phyloP scores from a whole-genome alignment of 2,329 filamentous ascomycete species.

The Pyrenophora graminea region DNA sequence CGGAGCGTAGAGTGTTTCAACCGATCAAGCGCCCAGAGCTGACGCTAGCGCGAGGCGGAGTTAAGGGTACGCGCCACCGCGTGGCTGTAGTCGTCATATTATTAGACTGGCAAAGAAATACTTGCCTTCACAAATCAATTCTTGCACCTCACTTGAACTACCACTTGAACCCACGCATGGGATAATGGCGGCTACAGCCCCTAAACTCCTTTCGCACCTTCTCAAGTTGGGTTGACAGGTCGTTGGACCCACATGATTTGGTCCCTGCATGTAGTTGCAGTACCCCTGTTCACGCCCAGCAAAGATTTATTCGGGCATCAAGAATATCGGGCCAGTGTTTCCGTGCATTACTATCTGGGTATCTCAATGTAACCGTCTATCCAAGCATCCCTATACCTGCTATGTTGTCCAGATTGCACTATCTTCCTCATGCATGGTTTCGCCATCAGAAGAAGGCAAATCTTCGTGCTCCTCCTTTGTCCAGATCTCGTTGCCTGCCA shows the following conservation, averaged over 20 bases:
- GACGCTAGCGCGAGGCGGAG: slow-evolving; percentile 24
- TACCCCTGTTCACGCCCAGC: neutral
- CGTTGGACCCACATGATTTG: slow-evolving; percentile 4
- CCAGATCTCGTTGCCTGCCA: slow-evolving; percentile 47
- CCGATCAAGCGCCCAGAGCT: slow-evolving; percentile 21
- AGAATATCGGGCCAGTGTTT: too few species aligned
- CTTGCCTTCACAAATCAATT: too few species aligned
- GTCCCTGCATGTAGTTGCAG: slow-evolving; percentile 34
- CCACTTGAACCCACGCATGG: too few species aligned
- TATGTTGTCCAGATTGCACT: slow-evolving; percentile 30
- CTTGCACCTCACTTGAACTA: too few species aligned
- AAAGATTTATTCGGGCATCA: too few species aligned
- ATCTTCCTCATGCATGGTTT: slow-evolving; percentile 20
- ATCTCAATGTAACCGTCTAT: slow-evolving; percentile 14
- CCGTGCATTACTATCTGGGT: slow-evolving; percentile 4
- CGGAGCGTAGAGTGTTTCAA: slow-evolving; percentile 32
- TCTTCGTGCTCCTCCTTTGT: slow-evolving; percentile 48
- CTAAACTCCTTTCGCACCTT: neutral
- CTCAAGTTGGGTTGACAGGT: slow-evolving; percentile 3
- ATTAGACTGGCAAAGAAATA: too few species aligned
- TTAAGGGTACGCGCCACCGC: slow-evolving; percentile 19
- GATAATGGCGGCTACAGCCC: too few species aligned
- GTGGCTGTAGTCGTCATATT: slow-evolving; percentile 3
- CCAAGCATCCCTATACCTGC: neutral
- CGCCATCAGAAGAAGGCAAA: slow-evolving; percentile 39